A percentile compares a stretch with the other conserved stretches of the same genome.
phyloP scores from a whole-genome alignment of 2,329 filamentous ascomycete genomes.

The Uncinocarpus reesii region DNA sequence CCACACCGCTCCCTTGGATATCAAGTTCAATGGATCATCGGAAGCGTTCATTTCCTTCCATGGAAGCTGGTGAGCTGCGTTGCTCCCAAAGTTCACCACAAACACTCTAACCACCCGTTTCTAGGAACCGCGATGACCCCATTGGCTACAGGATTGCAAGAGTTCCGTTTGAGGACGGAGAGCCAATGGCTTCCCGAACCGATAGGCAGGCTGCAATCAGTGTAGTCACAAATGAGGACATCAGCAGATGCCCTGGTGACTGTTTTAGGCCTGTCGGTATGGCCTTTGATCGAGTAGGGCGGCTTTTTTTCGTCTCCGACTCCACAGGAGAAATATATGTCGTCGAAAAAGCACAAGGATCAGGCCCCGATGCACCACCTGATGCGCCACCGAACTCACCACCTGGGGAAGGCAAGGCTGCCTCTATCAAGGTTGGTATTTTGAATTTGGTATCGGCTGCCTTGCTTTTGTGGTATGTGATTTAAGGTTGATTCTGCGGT shows the following conservation, averaged over 20 bases:
- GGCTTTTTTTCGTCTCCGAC: conserved; percentile 21
- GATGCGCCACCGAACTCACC: no score
- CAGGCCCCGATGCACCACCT: no score
- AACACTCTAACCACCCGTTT: neutral
- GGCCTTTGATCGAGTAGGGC: conserved; percentile 25
- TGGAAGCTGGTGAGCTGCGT: conserved; percentile 48
- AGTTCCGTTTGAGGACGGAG: conserved; percentile 39
- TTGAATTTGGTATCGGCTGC: neutral
- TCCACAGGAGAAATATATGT: conserved; percentile 13
- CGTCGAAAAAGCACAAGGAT: neutral
- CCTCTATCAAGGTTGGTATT: neutral
- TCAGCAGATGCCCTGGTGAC: conserved; percentile 21
- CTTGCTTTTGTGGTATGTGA: neutral
- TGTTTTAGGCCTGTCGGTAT: conserved; percentile 29
- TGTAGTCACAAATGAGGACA: conserved; percentile 25
- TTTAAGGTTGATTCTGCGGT: neutral
- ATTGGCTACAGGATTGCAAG: conserved; percentile 44
- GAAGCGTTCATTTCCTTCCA: conserved; percentile 58
- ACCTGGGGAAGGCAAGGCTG: neutral
- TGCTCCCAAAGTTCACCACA: neutral
- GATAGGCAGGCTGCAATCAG: conserved; percentile 30
- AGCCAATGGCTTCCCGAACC: conserved; percentile 26
- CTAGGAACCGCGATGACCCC: conserved; percentile 35
- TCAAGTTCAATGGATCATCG: conserved; percentile 48
- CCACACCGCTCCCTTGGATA: conserved; percentile 61